phyloP scores from a whole-genome alignment of 2,329 filamentous ascomycete genomes.

The Daldinia sp. region DNA sequence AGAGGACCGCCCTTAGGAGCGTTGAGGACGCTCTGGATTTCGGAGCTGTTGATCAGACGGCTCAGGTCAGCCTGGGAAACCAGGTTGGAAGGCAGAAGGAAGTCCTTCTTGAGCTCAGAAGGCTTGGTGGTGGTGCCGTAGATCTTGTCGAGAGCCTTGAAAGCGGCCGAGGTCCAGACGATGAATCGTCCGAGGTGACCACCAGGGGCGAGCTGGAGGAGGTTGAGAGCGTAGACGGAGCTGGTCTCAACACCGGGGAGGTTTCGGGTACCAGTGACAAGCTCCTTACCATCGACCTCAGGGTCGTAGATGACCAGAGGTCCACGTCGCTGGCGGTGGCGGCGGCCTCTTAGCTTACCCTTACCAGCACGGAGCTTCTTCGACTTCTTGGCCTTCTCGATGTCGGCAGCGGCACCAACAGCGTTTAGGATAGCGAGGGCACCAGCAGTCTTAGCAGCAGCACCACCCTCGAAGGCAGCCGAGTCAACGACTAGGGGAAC shows the following conservation, averaged over 20 bases:
- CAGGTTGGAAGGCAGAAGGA: conserved; percentile 91
- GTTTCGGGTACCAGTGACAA: conserved; percentile 97
- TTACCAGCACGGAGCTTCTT: conserved; percentile 98
- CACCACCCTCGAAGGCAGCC: conserved; percentile 80
- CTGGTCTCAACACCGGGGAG: conserved; percentile 97
- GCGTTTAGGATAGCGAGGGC: conserved; percentile 89
- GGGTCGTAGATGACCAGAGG: conserved; percentile 98
- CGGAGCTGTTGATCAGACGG: conserved; percentile 98
- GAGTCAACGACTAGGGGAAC: conserved; percentile 97
- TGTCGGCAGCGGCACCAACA: conserved; percentile 86
- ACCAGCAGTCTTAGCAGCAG: conserved; percentile 86
- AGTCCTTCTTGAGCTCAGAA: conserved; percentile 97
- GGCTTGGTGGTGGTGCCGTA: conserved; percentile 93
- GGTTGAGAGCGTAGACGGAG: conserved; percentile 93
- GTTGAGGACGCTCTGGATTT: conserved; percentile 95
- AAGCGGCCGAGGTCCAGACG: conserved; percentile 97
- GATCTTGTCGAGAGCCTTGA: conserved; percentile 95
- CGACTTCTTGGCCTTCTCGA: conserved; percentile 95
- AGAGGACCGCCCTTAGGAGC: conserved; percentile 88
- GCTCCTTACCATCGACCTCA: conserved; percentile 92
- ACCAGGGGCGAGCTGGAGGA: conserved; percentile 98
- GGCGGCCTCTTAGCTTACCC: conserved; percentile 97
- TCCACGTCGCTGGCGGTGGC: conserved; percentile 96
- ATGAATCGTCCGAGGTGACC: conserved; percentile 99
- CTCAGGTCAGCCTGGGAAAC: conserved; percentile 94